phyloP scores from a whole-genome alignment of 116 monocot genomes.

The Phalaenopsis hybrid region DNA sequence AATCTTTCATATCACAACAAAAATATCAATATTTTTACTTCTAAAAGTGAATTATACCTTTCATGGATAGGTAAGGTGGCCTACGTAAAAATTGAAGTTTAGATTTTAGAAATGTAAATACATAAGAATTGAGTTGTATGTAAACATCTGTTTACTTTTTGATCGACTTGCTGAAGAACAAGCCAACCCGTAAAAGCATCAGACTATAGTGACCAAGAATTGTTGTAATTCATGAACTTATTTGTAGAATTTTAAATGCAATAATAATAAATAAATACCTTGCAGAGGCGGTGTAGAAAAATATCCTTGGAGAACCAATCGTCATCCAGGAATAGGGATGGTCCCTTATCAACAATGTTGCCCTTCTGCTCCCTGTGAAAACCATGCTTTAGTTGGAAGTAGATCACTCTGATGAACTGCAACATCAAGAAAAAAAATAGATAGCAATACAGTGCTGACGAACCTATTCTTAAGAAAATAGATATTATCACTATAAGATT shows the following conservation, averaged over 20 bases:
- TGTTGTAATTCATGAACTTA: not conserved
- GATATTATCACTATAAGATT: conserved; percentile 1
- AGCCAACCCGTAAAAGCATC: not conserved
- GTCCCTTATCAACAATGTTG: conserved; percentile 24
- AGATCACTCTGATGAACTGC: conserved; percentile 68
- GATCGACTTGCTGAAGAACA: not conserved
- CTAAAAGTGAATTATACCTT: no score
- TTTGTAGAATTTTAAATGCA: not conserved
- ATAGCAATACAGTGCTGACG: not conserved
- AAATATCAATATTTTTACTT: no score
- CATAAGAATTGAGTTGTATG: no score
- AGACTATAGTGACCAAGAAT: not conserved
- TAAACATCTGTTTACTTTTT: no score
- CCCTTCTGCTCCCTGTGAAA: conserved; percentile 30
- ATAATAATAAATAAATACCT: conserved; percentile 37
- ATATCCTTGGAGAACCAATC: conserved; percentile 66
- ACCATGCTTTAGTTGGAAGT: conserved; percentile 71
- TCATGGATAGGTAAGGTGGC: no score
- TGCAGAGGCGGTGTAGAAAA: conserved; percentile 68
- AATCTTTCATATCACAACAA: no score
- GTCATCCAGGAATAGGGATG: conserved; percentile 62
- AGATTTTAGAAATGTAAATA: no score
- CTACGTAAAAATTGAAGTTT: no score
- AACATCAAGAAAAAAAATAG: conserved; percentile 2
- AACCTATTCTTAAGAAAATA: not conserved